Evolutionary conservation across 1,284 basidiomycete species (phyloP).

Genomic region (Xerocomus amazonicus): DNA sequence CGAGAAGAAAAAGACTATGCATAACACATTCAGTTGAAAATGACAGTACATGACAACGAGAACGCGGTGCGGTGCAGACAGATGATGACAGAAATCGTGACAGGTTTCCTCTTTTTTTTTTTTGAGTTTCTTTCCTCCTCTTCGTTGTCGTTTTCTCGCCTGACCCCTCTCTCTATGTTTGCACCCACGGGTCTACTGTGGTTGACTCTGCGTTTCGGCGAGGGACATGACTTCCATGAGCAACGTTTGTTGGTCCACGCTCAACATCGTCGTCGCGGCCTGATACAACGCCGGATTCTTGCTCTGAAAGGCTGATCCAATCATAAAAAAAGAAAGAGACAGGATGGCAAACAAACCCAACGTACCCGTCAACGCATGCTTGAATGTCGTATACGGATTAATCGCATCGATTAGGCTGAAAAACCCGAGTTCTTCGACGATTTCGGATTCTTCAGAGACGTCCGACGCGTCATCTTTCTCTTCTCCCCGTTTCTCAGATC

Average conservation of each 20-base stretch:
- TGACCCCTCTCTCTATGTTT: too few species aligned
- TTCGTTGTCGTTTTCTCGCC: too few species aligned
- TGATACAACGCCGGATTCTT: slow-evolving; percentile 65
- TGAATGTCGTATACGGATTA: slow-evolving; percentile 70
- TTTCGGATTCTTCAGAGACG: slow-evolving; percentile 49
- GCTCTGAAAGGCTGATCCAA: slow-evolving; percentile 61
- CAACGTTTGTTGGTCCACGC: slow-evolving; percentile 68
- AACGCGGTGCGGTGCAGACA: too few species aligned
- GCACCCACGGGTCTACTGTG: slow-evolving; percentile 2
- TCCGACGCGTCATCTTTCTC: slow-evolving; percentile 48
- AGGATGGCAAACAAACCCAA: not conserved
- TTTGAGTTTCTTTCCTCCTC: too few species aligned
- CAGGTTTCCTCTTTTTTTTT: not conserved
- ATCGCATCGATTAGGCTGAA: slow-evolving; percentile 74
- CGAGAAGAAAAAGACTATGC: too few species aligned
- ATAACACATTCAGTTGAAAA: too few species aligned
- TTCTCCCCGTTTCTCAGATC: slow-evolving; percentile 41
- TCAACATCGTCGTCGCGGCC: slow-evolving; percentile 63
- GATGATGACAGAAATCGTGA: too few species aligned
- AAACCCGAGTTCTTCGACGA: slow-evolving; percentile 77
- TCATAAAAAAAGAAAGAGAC: not conserved
- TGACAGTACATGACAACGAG: too few species aligned
- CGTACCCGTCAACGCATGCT: slow-evolving; percentile 68
- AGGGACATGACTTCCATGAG: slow-evolving; percentile 75
- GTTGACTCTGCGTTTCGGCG: slow-evolving; percentile 22